phyloP scores from a whole-genome alignment of 352 stramenopile species.

The Poterioochromonas sp. region DNA sequence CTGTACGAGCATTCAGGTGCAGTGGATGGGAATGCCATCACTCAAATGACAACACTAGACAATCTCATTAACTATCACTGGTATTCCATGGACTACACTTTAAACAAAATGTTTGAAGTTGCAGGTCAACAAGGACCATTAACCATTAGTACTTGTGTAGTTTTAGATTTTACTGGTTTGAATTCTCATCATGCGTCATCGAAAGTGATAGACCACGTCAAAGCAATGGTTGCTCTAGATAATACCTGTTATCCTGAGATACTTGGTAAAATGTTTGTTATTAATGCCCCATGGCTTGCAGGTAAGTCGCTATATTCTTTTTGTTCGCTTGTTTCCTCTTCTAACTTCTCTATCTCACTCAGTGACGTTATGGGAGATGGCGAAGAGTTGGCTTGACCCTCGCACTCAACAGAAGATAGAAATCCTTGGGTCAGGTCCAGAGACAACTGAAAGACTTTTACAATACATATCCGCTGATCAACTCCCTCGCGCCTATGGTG shows the following conservation, averaged over 20 bases:
- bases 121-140: no score
- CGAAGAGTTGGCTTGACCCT: slow-evolving; percentile 23
- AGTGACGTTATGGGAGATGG: not conserved
- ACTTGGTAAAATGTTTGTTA: slow-evolving; percentile 29
- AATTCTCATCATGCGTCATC: not conserved
- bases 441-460: not conserved
- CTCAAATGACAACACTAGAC: not conserved
- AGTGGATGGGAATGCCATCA: not conserved
- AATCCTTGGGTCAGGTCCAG: not conserved
- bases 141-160: not conserved
- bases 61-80: slow-evolving; percentile 7
- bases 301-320: slow-evolving; percentile 1
- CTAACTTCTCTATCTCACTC: not conserved
- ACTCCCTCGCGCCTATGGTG: slow-evolving; percentile 7
- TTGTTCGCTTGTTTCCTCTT: not conserved
- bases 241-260: slow-evolving; percentile 3
- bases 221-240: not conserved
- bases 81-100: not conserved
- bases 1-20: not conserved
- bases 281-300: slow-evolving; percentile 26
- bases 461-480: not conserved
- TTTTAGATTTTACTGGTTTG: slow-evolving; percentile 1
- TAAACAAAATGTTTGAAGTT: not conserved
- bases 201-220: not conserved
- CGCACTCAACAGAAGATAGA: not conserved